Conservation (phyloP, 345 rosid species). For the Salix caprea region DNA sequence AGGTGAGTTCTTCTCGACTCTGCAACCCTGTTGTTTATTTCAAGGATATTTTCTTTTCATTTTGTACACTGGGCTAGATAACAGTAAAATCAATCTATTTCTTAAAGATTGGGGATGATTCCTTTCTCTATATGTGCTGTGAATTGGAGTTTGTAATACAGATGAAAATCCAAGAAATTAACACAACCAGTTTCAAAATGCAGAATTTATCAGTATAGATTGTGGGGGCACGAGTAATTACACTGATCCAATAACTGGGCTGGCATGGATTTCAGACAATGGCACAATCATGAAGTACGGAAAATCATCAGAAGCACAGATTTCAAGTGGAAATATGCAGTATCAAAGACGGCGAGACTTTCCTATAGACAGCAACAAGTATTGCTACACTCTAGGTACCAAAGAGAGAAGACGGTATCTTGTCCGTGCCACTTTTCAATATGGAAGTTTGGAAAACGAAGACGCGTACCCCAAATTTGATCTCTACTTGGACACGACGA, state of each 20-base stretch:
- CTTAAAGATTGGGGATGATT: not conserved
- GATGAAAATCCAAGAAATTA: not conserved
- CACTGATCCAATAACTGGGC: constrained; percentile 68
- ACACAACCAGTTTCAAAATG: constrained; percentile 5
- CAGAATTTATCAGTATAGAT: constrained; percentile 89
- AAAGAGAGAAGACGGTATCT: constrained; percentile 77
- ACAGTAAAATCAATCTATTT: no score
- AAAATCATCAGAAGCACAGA: constrained; percentile 34
- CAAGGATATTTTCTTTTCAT: not conserved
- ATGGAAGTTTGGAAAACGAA: constrained; percentile 50
- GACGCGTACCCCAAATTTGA: constrained; percentile 79
- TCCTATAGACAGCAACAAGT: constrained; percentile 70
- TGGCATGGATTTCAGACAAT: constrained; percentile 79
- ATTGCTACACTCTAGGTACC: constrained; percentile 68
- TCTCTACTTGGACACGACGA: constrained; percentile 78
- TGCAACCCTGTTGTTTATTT: not conserved
- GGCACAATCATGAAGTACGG: constrained; percentile 50
- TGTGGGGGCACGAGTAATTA: constrained; percentile 72
- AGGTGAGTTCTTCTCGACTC: constrained; percentile 18
- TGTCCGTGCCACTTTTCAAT: constrained; percentile 85
- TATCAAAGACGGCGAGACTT: constrained; percentile 67
- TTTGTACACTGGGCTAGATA: no score
- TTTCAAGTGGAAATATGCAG: constrained; percentile 42
- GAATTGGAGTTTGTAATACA: not conserved
- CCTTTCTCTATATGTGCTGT: not conserved